A percentile compares a stretch with the other conserved stretches of the same genome.
These are phyloP conservation scores for Pseudognaphalium luteoalbum DNA, from an alignment of 129 eudicot genomes.

Conservation along the genomic window DNA sequence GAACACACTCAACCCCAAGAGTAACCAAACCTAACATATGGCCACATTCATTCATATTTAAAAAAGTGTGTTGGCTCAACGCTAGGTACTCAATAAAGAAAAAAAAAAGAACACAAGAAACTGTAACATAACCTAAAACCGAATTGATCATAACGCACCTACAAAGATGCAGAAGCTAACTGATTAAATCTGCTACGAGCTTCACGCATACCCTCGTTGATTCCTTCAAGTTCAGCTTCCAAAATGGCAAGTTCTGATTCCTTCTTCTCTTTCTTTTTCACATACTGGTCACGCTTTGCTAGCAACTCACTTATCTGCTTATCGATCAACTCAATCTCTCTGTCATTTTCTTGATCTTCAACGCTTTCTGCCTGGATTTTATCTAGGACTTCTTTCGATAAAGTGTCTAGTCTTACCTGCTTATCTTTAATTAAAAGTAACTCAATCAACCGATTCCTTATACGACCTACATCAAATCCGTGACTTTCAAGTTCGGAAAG, in stretches of 20 bases:
- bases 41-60: slow-evolving; percentile 2
- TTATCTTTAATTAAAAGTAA: slow-evolving; percentile 44
- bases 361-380: slow-evolving; percentile 19
- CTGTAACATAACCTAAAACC: background rate
- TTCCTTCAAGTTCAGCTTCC: slow-evolving; percentile 32
- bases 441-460: slow-evolving; percentile 42
- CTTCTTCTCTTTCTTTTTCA: slow-evolving; percentile 32
- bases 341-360: slow-evolving; percentile 29
- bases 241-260: slow-evolving; percentile 33
- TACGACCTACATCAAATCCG: slow-evolving; percentile 56
- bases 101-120: background rate
- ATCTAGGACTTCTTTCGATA: slow-evolving; percentile 16
- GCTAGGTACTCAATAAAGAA: background rate
- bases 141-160: background rate
- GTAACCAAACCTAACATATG: background rate
- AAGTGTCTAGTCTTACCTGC: slow-evolving; percentile 27
- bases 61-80: background rate
- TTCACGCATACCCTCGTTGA: slow-evolving; percentile 27
- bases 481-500: slow-evolving; percentile 63
- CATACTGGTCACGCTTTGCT: slow-evolving; percentile 31
- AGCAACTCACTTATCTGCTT: slow-evolving; percentile 44
- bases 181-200: slow-evolving; percentile 36
- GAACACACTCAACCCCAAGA: background rate
- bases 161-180: slow-evolving; percentile 40
- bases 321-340: slow-evolving; percentile 44